phyloP scores from a whole-genome alignment of 768 basidiomycete species.

The Amyloporia xantha region DNA sequence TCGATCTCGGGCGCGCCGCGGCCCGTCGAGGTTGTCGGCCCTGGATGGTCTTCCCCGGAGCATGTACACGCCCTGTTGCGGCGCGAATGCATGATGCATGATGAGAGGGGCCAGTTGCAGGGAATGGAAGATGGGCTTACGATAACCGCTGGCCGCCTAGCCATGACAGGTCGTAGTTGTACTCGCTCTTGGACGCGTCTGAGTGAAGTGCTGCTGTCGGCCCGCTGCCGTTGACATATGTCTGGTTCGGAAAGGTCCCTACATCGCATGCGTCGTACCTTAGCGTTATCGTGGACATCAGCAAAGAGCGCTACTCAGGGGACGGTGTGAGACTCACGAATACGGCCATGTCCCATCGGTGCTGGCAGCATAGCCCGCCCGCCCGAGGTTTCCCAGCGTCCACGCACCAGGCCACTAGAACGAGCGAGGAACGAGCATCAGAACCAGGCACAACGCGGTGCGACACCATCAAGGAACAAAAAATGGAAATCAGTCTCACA shows the following conservation, averaged over 20 bases:
- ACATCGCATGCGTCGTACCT: conserved; percentile 53
- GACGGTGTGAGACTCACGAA: conserved; percentile 38
- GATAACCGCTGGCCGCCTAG: conserved; percentile 72
- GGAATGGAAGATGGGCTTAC: conserved; percentile 30
- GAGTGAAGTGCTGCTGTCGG: conserved; percentile 59
- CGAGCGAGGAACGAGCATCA: not conserved
- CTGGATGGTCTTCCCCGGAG: conserved; percentile 69
- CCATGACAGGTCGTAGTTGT: conserved; percentile 63
- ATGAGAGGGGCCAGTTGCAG: not conserved
- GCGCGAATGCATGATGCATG: not conserved
- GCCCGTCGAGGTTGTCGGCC: conserved; percentile 46
- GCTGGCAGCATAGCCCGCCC: conserved; percentile 74
- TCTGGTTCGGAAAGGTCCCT: conserved; percentile 52
- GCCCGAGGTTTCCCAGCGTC: conserved; percentile 85
- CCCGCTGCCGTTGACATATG: conserved; percentile 36
- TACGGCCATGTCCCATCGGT: conserved; percentile 85
- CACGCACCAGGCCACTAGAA: conserved; percentile 77
- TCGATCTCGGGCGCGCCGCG: conserved; percentile 82
- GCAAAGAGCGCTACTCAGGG: not conserved
- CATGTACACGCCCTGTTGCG: conserved; percentile 67
- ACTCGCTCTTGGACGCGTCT: conserved; percentile 37
- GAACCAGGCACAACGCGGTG: not conserved
- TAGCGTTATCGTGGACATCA: not conserved
- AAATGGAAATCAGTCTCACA: conserved; percentile 25
- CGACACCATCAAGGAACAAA: conserved; percentile 1